Evolutionary conservation across 2,329 filamentous ascomycete species (phyloP), one percentile per base, ranked within the genome.

Genomic region (Pezizomycotina sp.): DNA sequence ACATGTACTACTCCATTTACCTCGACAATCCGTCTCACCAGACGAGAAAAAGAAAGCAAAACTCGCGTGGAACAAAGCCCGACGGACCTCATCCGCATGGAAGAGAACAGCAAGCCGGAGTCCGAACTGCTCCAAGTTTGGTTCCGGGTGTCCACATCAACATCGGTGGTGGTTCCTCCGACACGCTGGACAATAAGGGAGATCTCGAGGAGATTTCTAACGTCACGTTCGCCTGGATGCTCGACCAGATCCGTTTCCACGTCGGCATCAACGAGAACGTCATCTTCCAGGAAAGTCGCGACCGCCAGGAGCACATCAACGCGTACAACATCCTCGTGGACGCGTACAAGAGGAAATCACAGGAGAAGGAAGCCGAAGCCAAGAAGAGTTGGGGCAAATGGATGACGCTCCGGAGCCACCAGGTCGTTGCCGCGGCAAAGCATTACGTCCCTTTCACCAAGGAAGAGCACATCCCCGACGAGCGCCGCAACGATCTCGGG

Each of bases 121-220:
- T 43, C 47, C 2, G 38, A 57, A 16, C 51, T 68, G 18, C 57
- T 60, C n/a, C 65, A 69, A 49, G 62, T 64, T 6, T 40, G 37
- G 37, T 40, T 14, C 37, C 37, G 8, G 37, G 37, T 6, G 13
- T 35, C 15, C 66, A 70, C 45, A 58, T 60, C 6, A 64, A 67
- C 36, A 53, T 66, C 2, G 66, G 66, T 3, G 66, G 65, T 21
- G 62, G 63, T 1, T 60, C 58, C 25, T 31, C 31, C 4, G 50
- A 53, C 6, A 29, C 9, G 18, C 27, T 12, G 20, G 14, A 13
- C 21, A 33, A 13, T 36, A 44, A 34, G 34, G 31, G 25, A 37
- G 41, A 12, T 36, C 36, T 7, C 8, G 37, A 40, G 24, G 46
- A 50, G 8, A 50, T 55, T 9, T 49, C 56, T 6, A 54, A 59